Evolutionary conservation across 1,284 basidiomycete genomes (phyloP).

Genomic region (Sanghuangporus baumii): DNA sequence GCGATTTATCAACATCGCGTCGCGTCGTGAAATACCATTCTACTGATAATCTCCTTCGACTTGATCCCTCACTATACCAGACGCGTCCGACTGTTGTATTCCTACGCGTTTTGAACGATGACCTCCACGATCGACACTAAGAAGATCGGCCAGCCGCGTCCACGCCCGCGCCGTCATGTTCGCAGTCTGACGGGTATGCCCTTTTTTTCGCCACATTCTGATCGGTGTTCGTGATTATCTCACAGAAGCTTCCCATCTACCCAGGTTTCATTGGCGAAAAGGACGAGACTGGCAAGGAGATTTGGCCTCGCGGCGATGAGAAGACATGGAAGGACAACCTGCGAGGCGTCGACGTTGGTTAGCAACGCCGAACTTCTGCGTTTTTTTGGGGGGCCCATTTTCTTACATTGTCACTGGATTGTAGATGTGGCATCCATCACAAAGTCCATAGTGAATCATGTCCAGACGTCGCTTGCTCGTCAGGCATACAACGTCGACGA

Average conservation of each 20-base stretch:
- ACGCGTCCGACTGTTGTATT: neutral
- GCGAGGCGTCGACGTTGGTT: conserved; percentile 53
- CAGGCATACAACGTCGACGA: conserved; percentile 85
- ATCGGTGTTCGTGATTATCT: neutral
- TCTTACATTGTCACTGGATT: neutral
- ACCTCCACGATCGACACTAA: conserved; percentile 56
- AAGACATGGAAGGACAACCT: conserved; percentile 69
- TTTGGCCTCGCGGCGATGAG: conserved; percentile 84
- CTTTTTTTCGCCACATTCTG: neutral
- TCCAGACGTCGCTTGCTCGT: conserved; percentile 82
- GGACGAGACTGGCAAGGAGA: conserved; percentile 69
- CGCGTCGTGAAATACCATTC: too few species aligned
- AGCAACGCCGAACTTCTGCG: conserved; percentile 21
- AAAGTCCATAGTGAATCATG: conserved; percentile 77
- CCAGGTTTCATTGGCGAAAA: conserved; percentile 70
- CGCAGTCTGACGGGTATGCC: conserved; percentile 63
- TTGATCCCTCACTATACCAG: neutral
- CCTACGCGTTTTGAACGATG: conserved; percentile 26
- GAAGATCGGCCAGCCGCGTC: conserved; percentile 53
- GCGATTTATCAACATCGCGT: neutral
- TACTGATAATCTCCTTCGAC: neutral
- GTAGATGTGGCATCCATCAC: conserved; percentile 65
- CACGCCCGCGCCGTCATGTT: conserved; percentile 57
- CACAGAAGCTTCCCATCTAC: neutral
- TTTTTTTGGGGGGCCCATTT: neutral